These are phyloP conservation scores for Helenozyma rhizophorensis DNA, from an alignment of 805 yeast species.

Conservation along the genomic window DNA sequence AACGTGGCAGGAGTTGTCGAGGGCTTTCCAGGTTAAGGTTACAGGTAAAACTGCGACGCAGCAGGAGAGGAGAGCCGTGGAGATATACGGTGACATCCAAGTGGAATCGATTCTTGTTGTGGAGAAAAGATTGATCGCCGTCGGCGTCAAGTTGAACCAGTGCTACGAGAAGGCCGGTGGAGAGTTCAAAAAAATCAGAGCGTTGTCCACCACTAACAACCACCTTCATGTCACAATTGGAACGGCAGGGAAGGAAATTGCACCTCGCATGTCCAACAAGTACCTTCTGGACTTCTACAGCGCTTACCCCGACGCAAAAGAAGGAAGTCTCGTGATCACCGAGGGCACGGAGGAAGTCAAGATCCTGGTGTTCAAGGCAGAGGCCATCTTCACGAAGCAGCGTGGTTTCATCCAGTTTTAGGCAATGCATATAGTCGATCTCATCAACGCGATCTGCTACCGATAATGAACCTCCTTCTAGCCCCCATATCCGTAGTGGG, in stretches of 20 bases:
- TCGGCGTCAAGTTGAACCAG: slow-evolving; percentile 39
- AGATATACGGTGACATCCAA: slow-evolving; percentile 33
- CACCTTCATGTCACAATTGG: slow-evolving; percentile 71
- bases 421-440: not conserved
- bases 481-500: slow-evolving; percentile 90
- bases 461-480: slow-evolving; percentile 52
- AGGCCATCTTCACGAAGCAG: slow-evolving; percentile 5
- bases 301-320: slow-evolving; percentile 5
- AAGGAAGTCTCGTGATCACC: too few species aligned
- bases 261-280: slow-evolving; percentile 12
- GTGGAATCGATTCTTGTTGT: slow-evolving; percentile 48
- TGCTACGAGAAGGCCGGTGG: slow-evolving; percentile 4
- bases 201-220: slow-evolving; percentile 34
- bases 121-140: slow-evolving; percentile 44
- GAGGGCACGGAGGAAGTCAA: too few species aligned
- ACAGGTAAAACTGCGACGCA: slow-evolving; percentile 27
- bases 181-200: slow-evolving; percentile 6
- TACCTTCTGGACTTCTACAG: slow-evolving; percentile 8
- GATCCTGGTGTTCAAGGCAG: slow-evolving; percentile 7
- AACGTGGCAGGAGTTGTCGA: slow-evolving; percentile 10
- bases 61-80: slow-evolving; percentile 8
- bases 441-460: too few species aligned
- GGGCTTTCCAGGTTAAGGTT: slow-evolving; percentile 4
- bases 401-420: slow-evolving; percentile 8
- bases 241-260: slow-evolving; percentile 22